A percentile compares a stretch with the other conserved stretches of the same genome.
These are phyloP conservation scores for Mortierella claussenii DNA, from an alignment of 192 early-diverging fungal genomes.

Conservation along the genomic window DNA sequence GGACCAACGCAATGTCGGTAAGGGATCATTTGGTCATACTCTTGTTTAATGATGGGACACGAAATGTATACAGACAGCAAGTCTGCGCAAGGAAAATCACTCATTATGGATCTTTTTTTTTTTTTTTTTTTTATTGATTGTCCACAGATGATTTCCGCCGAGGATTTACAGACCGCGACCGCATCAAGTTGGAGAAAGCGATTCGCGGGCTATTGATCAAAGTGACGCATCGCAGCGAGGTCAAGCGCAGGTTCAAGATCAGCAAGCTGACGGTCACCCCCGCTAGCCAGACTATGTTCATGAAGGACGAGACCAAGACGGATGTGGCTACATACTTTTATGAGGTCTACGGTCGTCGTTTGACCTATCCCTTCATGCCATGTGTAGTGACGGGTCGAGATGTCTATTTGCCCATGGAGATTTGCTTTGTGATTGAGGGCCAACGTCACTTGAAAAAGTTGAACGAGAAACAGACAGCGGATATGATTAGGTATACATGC, in stretches of 20 bases:
- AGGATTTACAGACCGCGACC: conserved; percentile 57
- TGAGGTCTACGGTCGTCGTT: conserved; percentile 72
- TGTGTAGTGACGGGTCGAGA: conserved; percentile 79
- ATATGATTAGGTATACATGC: conserved; percentile 96
- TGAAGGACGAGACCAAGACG: conserved; percentile 64
- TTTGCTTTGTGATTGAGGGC: conserved; percentile 82
- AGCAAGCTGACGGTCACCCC: conserved; percentile 71
- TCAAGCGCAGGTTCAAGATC: conserved; percentile 79
- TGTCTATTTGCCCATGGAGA: conserved; percentile 89
- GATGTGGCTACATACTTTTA: conserved; percentile 84
- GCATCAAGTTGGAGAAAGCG: conserved; percentile 58
- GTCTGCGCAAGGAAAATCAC: too few species aligned
- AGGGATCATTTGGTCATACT: not conserved
- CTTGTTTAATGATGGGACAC: too few species aligned
- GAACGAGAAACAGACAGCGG: conserved; percentile 86
- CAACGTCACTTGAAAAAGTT: conserved; percentile 87
- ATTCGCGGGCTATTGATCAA: conserved; percentile 65
- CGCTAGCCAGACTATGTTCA: conserved; percentile 79
- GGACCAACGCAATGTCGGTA: conserved; percentile 53
- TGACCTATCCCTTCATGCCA: conserved; percentile 86
- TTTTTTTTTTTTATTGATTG: too few species aligned
- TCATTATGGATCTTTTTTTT: not conserved
- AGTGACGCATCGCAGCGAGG: conserved; percentile 71
- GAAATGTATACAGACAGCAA: too few species aligned
- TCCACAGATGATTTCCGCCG: conserved; percentile 60